Evolutionary conservation across 192 early-diverging fungal genomes (phyloP), one percentile per base, ranked within the genome.

Genomic region (Kappamyces sp.): DNA sequence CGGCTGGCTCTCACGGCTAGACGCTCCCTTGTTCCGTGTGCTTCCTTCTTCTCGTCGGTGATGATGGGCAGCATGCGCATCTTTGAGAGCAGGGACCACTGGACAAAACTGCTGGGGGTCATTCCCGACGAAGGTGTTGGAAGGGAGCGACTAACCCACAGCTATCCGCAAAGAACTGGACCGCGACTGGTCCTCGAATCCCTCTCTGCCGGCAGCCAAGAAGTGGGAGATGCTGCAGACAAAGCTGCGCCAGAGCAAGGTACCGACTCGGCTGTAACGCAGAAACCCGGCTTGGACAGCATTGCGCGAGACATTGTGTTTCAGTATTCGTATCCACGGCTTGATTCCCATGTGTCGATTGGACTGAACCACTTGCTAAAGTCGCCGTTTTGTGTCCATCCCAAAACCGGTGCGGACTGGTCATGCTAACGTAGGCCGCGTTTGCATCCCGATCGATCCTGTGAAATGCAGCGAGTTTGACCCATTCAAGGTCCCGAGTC

Each of bases 341-440:
- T 98, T 38, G 93, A 98, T 70, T 84, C 86, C 33, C 91, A 95
- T 50, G 95, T 98, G 29, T 84, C 90, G 1, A 88, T 83, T 11
- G 83, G 88, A 36, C 80, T 94, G 5, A 90, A 87, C 67, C 95
- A 98, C 76, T 89, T 98, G 78, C 80, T 98, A 31, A 98, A 98
- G 67, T 85, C 86, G 62, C 95, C 95, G 4, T 96, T 98, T 67
- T 98, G 93, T 72, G 86, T 95, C 22, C 95, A 98, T 62, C 95
- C 95, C 15, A 91, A 88, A 66, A 94, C 93, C 6, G 88, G 93
- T 83, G 54, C 22, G 46, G 12, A 39, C 12, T 45, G 43, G 12
- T 45, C 12, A 45, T 45, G 12, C 31, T 32, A 38, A 29, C 14
- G n/a, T 35, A 89, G 88, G 84, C 31, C 77, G 86, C 31, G 91